phyloP scores from a whole-genome alignment of 805 yeast species.

The Candida nemodendra region DNA sequence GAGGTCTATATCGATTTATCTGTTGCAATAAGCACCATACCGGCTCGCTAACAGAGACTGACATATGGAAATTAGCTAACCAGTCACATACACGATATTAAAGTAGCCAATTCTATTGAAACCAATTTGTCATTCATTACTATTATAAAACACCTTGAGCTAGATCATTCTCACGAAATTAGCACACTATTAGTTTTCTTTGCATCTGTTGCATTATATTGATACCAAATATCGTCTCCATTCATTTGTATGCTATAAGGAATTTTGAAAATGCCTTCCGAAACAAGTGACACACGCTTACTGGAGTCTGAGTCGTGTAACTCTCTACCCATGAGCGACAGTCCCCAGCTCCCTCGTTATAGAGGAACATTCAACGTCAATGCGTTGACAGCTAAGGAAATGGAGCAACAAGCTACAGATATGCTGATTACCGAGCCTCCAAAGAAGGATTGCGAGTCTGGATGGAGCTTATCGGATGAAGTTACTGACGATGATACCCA shows the following conservation, averaged over 20 bases:
- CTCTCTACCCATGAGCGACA: neutral
- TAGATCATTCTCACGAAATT: too few relatives aligned
- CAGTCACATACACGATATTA: too few relatives aligned
- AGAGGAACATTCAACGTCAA: slow-evolving; percentile 30
- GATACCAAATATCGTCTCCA: too few relatives aligned
- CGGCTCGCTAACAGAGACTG: too few relatives aligned
- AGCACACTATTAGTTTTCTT: too few relatives aligned
- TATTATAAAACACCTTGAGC: too few relatives aligned
- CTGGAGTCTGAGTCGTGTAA: slow-evolving; percentile 1
- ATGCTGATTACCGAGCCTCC: slow-evolving; percentile 2
- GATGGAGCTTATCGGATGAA: slow-evolving; percentile 14
- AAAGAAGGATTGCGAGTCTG: slow-evolving; percentile 2
- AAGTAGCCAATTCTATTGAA: too few relatives aligned
- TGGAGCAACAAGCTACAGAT: slow-evolving; percentile 5
- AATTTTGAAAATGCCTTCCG: slow-evolving; percentile 16
- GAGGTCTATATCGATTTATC: too few relatives aligned
- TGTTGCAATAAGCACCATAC: too few relatives aligned
- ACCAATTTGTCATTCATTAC: too few relatives aligned
- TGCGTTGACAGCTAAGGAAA: slow-evolving; percentile 21
- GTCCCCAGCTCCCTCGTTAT: slow-evolving; percentile 25
- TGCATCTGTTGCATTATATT: too few relatives aligned
- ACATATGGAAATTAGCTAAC: too few relatives aligned
- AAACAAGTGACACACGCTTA: neutral
- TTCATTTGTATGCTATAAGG: slow-evolving; percentile 71
- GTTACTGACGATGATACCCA: slow-evolving; percentile 3